Evolutionary conservation across 1,284 basidiomycete species (phyloP).

Genomic region (Neonothopanus nambi): DNA sequence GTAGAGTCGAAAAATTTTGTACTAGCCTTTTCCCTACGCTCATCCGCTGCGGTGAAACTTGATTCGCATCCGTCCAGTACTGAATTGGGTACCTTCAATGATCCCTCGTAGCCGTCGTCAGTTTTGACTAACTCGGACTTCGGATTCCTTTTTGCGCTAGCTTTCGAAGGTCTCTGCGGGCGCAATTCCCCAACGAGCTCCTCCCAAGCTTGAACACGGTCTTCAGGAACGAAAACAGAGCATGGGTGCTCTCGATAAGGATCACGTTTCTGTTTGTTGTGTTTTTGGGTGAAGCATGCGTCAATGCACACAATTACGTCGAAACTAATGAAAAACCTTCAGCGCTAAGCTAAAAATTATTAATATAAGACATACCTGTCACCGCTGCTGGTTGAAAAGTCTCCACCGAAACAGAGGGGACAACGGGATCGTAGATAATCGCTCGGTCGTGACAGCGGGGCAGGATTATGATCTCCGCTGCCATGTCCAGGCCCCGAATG

Average conservation of each 20-base stretch:
- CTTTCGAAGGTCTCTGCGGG: no score
- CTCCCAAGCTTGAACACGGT: neutral
- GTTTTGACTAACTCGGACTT: neutral
- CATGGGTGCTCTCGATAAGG: constrained; percentile 4
- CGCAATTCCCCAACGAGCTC: constrained; percentile 11
- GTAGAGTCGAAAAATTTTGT: constrained; percentile 20
- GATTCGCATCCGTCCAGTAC: constrained; percentile 31
- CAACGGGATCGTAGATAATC: constrained; percentile 4
- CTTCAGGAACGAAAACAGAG: constrained; percentile 22
- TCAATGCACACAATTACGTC: constrained; percentile 11
- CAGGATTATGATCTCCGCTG: no score
- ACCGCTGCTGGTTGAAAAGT: neutral
- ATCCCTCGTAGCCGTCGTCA: constrained; percentile 1
- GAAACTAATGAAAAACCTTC: neutral
- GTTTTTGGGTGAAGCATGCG: constrained; percentile 20
- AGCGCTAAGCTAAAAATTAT: neutral
- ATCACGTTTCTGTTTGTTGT: constrained; percentile 12
- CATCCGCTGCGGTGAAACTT: constrained; percentile 35
- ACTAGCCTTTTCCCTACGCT: constrained; percentile 21
- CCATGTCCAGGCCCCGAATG: no score
- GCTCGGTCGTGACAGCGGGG: neutral
- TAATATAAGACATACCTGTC: neutral
- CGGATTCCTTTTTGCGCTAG: neutral
- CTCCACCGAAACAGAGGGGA: constrained; percentile 11
- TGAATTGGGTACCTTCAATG: constrained; percentile 24